Conservation (phyloP, 2,329 filamentous ascomycete genomes). For the Aureobasidium lini region DNA sequence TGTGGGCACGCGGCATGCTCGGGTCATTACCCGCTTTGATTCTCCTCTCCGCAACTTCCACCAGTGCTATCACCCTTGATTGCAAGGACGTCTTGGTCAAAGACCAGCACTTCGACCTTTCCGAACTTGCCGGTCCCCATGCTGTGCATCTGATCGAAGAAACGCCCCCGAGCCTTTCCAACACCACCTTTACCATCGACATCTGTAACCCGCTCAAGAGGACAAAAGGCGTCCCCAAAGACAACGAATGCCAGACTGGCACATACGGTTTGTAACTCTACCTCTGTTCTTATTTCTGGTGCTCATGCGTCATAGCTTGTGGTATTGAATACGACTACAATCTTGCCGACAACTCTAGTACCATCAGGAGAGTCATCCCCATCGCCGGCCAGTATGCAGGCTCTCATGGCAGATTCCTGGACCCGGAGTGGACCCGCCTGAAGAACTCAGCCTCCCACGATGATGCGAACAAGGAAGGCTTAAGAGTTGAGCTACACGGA, state of each 20-base stretch:
- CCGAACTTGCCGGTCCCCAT: constrained; percentile 57
- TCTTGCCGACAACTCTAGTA: constrained; percentile 40
- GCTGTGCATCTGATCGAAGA: constrained; percentile 52
- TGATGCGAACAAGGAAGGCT: constrained; percentile 62
- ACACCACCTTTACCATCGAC: constrained; percentile 77
- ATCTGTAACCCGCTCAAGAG: constrained; percentile 63
- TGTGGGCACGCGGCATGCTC: constrained; percentile 8
- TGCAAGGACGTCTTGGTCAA: constrained; percentile 57
- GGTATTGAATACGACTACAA: constrained; percentile 57
- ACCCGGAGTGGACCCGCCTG: constrained; percentile 59
- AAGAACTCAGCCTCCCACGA: constrained; percentile 56
- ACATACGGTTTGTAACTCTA: constrained; percentile 52
- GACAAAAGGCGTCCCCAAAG: constrained; percentile 47
- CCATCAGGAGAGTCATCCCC: constrained; percentile 54
- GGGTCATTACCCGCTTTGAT: constrained; percentile 17
- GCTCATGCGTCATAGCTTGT: constrained; percentile 52
- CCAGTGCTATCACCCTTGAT: constrained; percentile 44
- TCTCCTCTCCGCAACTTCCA: constrained; percentile 27
- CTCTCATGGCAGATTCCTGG: constrained; percentile 51
- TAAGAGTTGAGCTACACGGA: constrained; percentile 61
- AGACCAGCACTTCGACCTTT: constrained; percentile 56
- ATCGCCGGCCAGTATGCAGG: constrained; percentile 65
- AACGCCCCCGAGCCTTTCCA: constrained; percentile 47
- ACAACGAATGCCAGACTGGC: constrained; percentile 59
- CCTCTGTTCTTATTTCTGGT: not conserved